Evolutionary conservation across 495 filamentous ascomycete genomes (phyloP), one percentile per base, ranked within the genome.

Genomic region (Aspergillus coremiiformis): DNA sequence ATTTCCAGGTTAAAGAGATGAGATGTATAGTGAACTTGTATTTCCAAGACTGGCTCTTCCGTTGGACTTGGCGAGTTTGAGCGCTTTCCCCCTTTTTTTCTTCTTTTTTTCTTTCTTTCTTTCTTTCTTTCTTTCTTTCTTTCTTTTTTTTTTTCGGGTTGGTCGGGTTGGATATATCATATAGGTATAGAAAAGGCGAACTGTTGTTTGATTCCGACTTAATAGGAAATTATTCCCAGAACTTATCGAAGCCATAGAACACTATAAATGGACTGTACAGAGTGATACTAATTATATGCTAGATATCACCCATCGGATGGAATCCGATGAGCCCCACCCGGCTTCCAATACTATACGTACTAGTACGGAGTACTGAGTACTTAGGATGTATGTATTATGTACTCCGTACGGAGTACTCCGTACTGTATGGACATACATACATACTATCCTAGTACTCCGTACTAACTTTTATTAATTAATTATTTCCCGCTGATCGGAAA

Each of bases 11-110:
- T 41, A 49, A 49, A 39, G 32, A 51, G 53, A 54, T 37, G 53
- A 55, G 57, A 51, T 60, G 57, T 60, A 60, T 53, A 60, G 53
- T 60, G 56, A 51, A 54, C 51, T 57, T 52, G 54, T 55, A 58
- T 62, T 58, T 15, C 12, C 32, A 35, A 35, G 32, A 12, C 32
- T 35, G 32, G 32, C 32, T n/a, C 32, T 35, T 35, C 12, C n/a
- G 32, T 35, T 35, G 14, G 9, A 35, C 32, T 35, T 35, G 26
- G 44, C 26, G 44, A 44, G 42, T 14, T 43, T 30, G 27, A 30
- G 27, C 27, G 27, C 27, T 7, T 30, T 30, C n/a, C n/a, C n/a
- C n/a, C n/a, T n/a, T n/a, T n/a, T n/a, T n/a, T n/a, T n/a, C n/a
- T n/a, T n/a, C n/a, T n/a, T n/a, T n/a, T n/a, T n/a, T n/a, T n/a